phyloP scores from a whole-genome alignment of 441 rosid species.

The Capsella rubella region DNA sequence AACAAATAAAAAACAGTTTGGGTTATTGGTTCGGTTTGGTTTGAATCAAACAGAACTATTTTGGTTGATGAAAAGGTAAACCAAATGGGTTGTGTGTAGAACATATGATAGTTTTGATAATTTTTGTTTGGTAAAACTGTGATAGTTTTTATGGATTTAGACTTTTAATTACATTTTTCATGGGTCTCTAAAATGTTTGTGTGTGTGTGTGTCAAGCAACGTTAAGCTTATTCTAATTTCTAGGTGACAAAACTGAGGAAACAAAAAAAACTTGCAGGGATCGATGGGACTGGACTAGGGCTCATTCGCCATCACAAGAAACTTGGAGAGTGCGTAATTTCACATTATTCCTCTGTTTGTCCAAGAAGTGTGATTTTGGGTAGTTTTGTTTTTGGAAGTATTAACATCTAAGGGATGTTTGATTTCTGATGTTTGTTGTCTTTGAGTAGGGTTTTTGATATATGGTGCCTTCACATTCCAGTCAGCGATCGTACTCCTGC shows the following conservation, averaged over 20 bases:
- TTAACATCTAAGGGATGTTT: slow-evolving; percentile 7
- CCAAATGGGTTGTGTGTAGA: too few relatives aligned
- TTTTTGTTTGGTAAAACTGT: neutral
- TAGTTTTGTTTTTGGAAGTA: neutral
- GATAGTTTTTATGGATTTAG: neutral
- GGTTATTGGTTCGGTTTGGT: too few relatives aligned
- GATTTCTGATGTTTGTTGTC: slow-evolving; percentile 12
- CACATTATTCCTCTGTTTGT: neutral
- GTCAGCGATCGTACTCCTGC: slow-evolving; percentile 61
- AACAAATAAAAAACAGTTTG: too few relatives aligned
- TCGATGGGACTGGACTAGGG: slow-evolving; percentile 91
- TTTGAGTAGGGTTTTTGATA: slow-evolving; percentile 62
- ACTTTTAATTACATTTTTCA: neutral
- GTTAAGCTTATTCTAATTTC: neutral
- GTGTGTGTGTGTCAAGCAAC: neutral
- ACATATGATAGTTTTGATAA: too few relatives aligned
- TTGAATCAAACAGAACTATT: too few relatives aligned
- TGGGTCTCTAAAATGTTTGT: neutral
- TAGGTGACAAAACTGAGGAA: slow-evolving; percentile 4
- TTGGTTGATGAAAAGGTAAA: too few relatives aligned
- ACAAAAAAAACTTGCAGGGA: slow-evolving; percentile 51
- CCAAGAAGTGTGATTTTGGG: neutral
- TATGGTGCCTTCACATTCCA: slow-evolving; percentile 76
- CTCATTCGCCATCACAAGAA: slow-evolving; percentile 65
- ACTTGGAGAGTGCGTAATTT: slow-evolving; percentile 66